Conservation (phyloP, 179 eudicot genomes). For the Silene noctiflora region DNA sequence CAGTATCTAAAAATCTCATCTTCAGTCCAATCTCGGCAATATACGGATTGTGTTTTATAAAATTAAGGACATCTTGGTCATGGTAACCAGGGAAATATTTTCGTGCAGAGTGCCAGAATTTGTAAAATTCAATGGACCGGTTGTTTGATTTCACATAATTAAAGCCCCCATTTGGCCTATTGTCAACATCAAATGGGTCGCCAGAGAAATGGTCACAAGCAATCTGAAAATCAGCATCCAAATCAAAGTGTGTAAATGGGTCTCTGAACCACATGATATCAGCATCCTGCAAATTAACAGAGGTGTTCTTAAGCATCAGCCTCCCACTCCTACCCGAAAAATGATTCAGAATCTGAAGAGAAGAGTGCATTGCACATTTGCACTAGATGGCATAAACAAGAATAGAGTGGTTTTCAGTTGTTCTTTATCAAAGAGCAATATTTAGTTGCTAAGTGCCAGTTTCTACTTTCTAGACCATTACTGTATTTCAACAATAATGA, state of each 20-base stretch:
- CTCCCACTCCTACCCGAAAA: background rate
- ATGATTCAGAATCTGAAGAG: background rate
- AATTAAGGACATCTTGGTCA: conserved; percentile 84
- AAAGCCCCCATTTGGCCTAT: conserved; percentile 80
- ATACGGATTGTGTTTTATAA: conserved; percentile 53
- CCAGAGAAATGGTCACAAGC: conserved; percentile 76
- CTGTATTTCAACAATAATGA: background rate
- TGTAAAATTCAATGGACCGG: conserved; percentile 66
- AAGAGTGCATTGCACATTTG: background rate
- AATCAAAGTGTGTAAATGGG: conserved; percentile 59
- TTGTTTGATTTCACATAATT: conserved; percentile 64
- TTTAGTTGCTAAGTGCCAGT: background rate
- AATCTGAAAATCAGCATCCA: conserved; percentile 75
- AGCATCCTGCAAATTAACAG: conserved; percentile 53
- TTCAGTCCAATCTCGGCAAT: conserved; percentile 51
- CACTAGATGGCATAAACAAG: background rate
- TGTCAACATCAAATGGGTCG: conserved; percentile 43
- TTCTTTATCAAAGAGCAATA: background rate
- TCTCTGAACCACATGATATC: conserved; percentile 91
- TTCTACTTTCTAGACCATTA: background rate
- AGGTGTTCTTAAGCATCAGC: conserved; percentile 14
- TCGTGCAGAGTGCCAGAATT: conserved; percentile 63
- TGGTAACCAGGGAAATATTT: conserved; percentile 57
- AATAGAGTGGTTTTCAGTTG: background rate
- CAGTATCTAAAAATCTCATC: conserved; percentile 68